Evolutionary conservation across 768 basidiomycete species (phyloP), one percentile per base, ranked within the genome.

Genomic region (Lepiota venenata): DNA sequence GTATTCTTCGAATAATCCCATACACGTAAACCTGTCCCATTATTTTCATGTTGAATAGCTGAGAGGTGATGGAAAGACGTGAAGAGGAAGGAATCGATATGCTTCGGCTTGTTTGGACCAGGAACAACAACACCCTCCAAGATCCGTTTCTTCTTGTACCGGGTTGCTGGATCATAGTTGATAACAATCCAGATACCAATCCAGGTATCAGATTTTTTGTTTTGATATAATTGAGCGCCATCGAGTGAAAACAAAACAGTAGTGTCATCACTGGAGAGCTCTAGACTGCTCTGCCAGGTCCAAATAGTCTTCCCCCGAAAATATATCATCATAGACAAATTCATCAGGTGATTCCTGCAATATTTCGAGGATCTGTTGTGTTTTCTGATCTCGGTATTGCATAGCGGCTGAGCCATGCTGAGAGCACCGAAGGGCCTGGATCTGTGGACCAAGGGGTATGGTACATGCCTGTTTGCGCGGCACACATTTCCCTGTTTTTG

Each of bases 351-450:
- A n/a, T n/a, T n/a, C n/a, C n/a, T n/a, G n/a, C n/a, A n/a, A n/a
- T n/a, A n/a, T n/a, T n/a, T n/a, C n/a, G n/a, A n/a, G n/a, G n/a
- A n/a, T n/a, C n/a, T n/a, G n/a, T n/a, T n/a, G n/a, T n/a, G n/a
- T n/a, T n/a, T n/a, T n/a, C n/a, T n/a, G n/a, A n/a, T n/a, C n/a
- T n/a, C n/a, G n/a, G n/a, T n/a, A n/a, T n/a, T n/a, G n/a, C n/a
- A n/a, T n/a, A n/a, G n/a, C n/a, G n/a, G n/a, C n/a, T n/a, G n/a
- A n/a, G n/a, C n/a, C n/a, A n/a, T n/a, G n/a, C n/a, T n/a, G n/a
- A n/a, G n/a, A n/a, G n/a, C n/a, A n/a, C n/a, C n/a, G n/a, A n/a
- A 72, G 44, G 0, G 74, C 70, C 46, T 81, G 79, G 0, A 79
- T 56, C 22, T 73, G 70, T 0, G 74, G 74, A 1, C 76, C 75